These are phyloP conservation scores for Amanita rimosa DNA, from an alignment of 768 basidiomycete species.

Conservation along the genomic window DNA sequence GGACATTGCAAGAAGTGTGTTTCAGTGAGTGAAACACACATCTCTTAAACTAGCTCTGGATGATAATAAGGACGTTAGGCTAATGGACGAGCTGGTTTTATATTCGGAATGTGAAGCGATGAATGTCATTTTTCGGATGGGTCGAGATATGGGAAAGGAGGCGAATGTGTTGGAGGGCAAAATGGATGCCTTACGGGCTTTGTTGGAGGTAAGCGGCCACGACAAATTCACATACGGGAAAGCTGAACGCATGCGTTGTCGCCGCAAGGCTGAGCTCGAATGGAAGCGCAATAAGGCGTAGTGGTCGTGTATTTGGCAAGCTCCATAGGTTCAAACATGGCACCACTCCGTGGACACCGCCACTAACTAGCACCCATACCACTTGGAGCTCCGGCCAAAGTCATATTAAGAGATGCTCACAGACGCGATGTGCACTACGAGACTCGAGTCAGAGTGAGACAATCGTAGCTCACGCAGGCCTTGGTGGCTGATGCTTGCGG, in stretches of 20 bases:
- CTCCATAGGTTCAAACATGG: too few species aligned
- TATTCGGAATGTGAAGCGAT: not conserved
- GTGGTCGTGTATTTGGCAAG: not conserved
- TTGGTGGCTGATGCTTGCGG: not conserved
- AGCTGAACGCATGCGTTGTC: not conserved
- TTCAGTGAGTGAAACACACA: not conserved
- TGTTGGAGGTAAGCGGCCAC: not conserved
- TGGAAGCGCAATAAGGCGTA: not conserved
- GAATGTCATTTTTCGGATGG: not conserved
- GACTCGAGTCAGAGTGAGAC: too few species aligned
- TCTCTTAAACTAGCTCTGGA: not conserved
- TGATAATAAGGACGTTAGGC: not conserved
- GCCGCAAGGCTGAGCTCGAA: not conserved
- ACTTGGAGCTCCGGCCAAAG: too few species aligned
- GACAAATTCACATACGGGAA: not conserved
- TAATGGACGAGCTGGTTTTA: not conserved
- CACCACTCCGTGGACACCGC: too few species aligned
- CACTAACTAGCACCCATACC: too few species aligned
- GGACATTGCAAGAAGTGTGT: not conserved
- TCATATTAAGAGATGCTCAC: too few species aligned
- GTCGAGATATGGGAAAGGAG: not conserved
- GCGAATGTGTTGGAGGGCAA: not conserved
- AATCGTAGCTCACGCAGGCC: too few species aligned
- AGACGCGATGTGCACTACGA: too few species aligned
- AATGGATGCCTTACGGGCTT: not conserved